These are phyloP conservation scores for Rugonectria rugulosa DNA, from an alignment of 2,329 filamentous ascomycete genomes.

Conservation along the genomic window DNA sequence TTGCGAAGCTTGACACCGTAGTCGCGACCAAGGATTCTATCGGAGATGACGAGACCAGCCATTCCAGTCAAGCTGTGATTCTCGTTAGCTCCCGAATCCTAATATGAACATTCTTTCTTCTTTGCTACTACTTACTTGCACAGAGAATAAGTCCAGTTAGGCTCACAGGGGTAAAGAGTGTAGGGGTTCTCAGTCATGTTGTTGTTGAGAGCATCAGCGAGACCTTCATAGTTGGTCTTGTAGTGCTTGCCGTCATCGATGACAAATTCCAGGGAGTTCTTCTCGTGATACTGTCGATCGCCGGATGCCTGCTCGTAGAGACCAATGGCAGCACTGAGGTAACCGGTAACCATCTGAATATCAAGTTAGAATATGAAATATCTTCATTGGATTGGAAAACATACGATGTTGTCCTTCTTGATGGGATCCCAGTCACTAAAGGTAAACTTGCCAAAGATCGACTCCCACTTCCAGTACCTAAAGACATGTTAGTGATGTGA, in stretches of 20 bases:
- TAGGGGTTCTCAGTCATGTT: conserved; percentile 26
- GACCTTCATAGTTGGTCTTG: conserved; percentile 28
- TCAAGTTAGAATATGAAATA: not conserved
- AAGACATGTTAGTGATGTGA: not conserved
- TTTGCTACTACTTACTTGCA: conserved; percentile 14
- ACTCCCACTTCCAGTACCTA: conserved; percentile 36
- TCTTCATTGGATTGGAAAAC: not conserved
- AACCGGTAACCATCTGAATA: conserved; percentile 25
- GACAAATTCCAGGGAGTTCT: conserved; percentile 20
- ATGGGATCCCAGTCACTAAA: conserved; percentile 23
- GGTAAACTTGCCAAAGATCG: conserved; percentile 23
- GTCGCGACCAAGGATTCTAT: conserved; percentile 17
- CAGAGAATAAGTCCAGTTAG: conserved; percentile 20
- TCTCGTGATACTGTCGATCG: conserved; percentile 22
- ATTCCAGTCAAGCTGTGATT: conserved; percentile 14
- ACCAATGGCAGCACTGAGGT: conserved; percentile 19
- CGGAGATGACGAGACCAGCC: conserved; percentile 20
- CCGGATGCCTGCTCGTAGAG: conserved; percentile 23
- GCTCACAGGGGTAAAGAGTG: conserved; percentile 19
- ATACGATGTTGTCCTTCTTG: conserved; percentile 30
- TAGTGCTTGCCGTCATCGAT: conserved; percentile 25
- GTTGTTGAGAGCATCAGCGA: conserved; percentile 21
- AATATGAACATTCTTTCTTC: too few species aligned
- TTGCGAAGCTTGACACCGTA: conserved; percentile 12
- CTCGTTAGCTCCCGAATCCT: not conserved